Percentiles rank a stretch among this genome's conserved stretches.
Conservation (phyloP, 495 filamentous ascomycete genomes). For the Hamigera avellanea region DNA sequence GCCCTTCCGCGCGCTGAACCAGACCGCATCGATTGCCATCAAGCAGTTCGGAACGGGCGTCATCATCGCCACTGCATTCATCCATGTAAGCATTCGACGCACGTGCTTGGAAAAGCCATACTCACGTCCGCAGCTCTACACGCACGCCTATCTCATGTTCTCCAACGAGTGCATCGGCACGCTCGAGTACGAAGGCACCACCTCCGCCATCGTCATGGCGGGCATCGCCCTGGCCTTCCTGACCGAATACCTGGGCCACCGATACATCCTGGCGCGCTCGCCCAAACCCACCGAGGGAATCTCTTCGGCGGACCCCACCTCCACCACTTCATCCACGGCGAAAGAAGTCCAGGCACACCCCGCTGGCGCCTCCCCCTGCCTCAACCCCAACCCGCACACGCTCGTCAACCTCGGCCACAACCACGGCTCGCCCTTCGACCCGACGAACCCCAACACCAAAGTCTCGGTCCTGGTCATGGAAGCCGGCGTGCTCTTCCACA, state of each 20-base stretch:
- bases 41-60: slow-evolving; percentile 69
- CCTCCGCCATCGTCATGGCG: slow-evolving; percentile 52
- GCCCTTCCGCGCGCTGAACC: slow-evolving; percentile 22
- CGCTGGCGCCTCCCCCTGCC: background rate
- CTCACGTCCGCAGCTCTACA: slow-evolving; percentile 47
- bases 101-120: no score
- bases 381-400: slow-evolving; percentile 3
- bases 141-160: slow-evolving; percentile 53
- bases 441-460: slow-evolving; percentile 30
- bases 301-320: no score
- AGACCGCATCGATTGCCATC: slow-evolving; percentile 33
- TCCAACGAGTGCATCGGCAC: slow-evolving; percentile 48
- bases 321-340: background rate
- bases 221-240: slow-evolving; percentile 52
- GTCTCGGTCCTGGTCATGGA: slow-evolving; percentile 64
- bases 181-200: slow-evolving; percentile 47
- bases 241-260: slow-evolving; percentile 45
- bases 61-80: slow-evolving; percentile 58
- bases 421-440: slow-evolving; percentile 18
- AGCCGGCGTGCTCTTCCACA: slow-evolving; percentile 67
- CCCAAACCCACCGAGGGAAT: no score
- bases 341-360: no score
- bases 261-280: slow-evolving; percentile 30
- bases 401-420: slow-evolving; percentile 17
- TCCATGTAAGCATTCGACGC: slow-evolving; percentile 39